Conservation (phyloP, 179 eudicot genomes). For the Heliamphora pulchella region DNA sequence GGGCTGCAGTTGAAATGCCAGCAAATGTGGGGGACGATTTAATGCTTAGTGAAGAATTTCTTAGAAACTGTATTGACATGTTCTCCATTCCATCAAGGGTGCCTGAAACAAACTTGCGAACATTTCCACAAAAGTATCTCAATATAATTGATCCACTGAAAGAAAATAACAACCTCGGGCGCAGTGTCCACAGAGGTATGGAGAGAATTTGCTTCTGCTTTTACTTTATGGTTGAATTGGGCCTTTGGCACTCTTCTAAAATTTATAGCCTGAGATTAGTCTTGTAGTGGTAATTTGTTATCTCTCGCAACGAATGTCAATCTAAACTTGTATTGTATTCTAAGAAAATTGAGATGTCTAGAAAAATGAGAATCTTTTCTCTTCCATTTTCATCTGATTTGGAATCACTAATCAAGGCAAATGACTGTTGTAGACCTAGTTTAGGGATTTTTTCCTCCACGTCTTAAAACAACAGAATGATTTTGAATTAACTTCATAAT, state of each 20-base stretch:
- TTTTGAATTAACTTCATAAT: too few relatives aligned
- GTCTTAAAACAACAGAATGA: too few relatives aligned
- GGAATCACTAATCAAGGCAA: background rate
- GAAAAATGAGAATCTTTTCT: background rate
- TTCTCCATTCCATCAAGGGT: constrained; percentile 38
- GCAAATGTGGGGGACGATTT: constrained; percentile 16
- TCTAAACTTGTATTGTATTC: background rate
- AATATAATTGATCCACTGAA: constrained; percentile 55
- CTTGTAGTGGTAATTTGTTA: background rate
- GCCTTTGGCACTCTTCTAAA: background rate
- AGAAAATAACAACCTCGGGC: constrained; percentile 56
- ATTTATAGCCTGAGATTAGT: background rate
- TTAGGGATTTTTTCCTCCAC: background rate
- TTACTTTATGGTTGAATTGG: background rate
- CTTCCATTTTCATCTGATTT: background rate
- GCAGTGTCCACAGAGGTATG: constrained; percentile 51
- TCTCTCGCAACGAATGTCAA: background rate
- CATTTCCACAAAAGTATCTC: constrained; percentile 38
- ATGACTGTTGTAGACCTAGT: background rate
- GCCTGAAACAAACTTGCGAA: constrained; percentile 21
- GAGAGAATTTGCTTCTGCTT: background rate
- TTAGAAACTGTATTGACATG: constrained; percentile 33
- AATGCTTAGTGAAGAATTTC: constrained; percentile 39
- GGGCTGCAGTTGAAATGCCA: constrained; percentile 34
- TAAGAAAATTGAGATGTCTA: background rate